Percentiles rank a stretch among this genome's conserved stretches.
Conservation (phyloP, 495 filamentous ascomycete species). For the Tuber indicum region DNA sequence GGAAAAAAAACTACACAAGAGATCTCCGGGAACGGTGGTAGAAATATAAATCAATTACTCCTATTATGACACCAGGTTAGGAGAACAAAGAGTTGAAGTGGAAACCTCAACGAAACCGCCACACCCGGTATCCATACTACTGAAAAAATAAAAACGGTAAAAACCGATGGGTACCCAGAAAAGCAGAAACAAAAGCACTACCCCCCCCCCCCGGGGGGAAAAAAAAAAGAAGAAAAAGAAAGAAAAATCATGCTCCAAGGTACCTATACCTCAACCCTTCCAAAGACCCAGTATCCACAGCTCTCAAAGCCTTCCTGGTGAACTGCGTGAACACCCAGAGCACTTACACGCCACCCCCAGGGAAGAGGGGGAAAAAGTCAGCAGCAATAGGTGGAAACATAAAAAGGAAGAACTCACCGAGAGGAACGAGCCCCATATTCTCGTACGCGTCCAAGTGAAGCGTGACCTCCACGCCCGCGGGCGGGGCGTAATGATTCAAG, state of each 20-base stretch:
- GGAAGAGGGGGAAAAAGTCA: not conserved
- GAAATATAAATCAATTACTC: not conserved
- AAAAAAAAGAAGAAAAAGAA: too few relatives aligned
- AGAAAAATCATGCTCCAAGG: not conserved
- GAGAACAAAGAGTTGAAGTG: not conserved
- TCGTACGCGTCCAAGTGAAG: not conserved
- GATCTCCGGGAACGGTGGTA: not conserved
- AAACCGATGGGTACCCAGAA: not conserved
- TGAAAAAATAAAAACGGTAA: not conserved
- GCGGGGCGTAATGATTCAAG: not conserved
- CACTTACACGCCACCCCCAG: not conserved
- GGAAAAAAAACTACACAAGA: not conserved
- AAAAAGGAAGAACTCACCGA: not conserved
- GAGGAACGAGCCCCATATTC: not conserved
- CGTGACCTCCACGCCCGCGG: not conserved
- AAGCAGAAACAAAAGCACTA: not conserved
- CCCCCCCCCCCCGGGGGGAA: too few relatives aligned
- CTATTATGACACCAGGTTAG: not conserved
- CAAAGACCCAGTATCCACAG: slow-evolving; percentile 1
- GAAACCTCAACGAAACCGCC: not conserved
- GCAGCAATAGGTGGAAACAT: not conserved
- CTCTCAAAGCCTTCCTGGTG: not conserved
- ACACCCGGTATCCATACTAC: not conserved
- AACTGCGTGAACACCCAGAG: not conserved
- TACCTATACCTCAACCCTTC: not conserved